Evolutionary conservation across 345 rosid species (phyloP), one percentile per base, ranked within the genome.

Genomic region (Gossypium herbaceum): DNA sequence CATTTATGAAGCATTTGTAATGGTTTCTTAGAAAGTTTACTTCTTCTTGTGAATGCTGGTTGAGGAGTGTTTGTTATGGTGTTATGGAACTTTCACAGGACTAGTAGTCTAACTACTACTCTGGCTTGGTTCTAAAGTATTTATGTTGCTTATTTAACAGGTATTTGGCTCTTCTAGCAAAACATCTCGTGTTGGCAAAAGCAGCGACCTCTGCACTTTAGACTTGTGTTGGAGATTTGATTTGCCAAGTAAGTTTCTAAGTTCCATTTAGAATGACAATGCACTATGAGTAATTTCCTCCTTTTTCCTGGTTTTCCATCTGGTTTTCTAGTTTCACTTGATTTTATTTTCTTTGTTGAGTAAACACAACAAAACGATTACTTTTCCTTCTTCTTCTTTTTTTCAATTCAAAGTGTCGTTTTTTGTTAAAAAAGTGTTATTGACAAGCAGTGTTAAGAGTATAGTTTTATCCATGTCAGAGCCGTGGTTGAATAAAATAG

Each of bases 161-260:
- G 99, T 94, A 94, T 83, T 52, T 92, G 77, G 74, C 73, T 79
- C 89, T 89, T 81, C 97, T 94, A 55, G 90, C 84, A 20, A 76
- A 84, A 65, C 84, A 81, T 77, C 97, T 97, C 41, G 91, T 92
- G 74, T 58, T 84, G 74, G 88, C 98, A 63, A 94, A 94, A 86
- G 88, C 96, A 22, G 84, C 91, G 64, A 91, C 98, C 70, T 86
- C 98, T 81, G 97, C 97, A 63, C 47, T 92, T 76, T 80, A 92
- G 89, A 94, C 90, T 63, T 85, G 89, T 22, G 39, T 91, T 51
- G 98, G 99, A 54, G 98, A 94, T 82, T 79, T 91, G 75, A 83
- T 92, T 76, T 91, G 99, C 81, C 99, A 94, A 96, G 98, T 94
- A 80, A 57, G 24, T 76, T 20, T 60, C 19, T 41, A n/a, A 16